Base-by-base conservation (phyloP, 1,284 basidiomycete genomes). In the Phlebopus sp. region DNA sequence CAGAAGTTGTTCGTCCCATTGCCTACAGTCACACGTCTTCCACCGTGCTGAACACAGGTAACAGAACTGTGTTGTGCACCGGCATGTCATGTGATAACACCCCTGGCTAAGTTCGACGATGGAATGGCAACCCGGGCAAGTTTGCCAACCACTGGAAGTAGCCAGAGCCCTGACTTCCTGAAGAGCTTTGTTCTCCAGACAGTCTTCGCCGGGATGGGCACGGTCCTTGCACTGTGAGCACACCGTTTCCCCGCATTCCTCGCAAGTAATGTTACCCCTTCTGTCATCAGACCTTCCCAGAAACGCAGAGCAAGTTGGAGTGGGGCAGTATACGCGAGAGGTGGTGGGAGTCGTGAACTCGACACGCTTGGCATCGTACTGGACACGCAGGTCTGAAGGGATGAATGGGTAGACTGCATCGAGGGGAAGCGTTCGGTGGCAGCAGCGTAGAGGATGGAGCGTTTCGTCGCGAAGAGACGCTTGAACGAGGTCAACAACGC, bases 371-470 rank as follows among this genome's bases (percentile, higher is more conserved):
- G 55, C 52, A 13, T 57, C 44, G 48, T 70, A 73, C 1, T 53
- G 53, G 2, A 47, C 44, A 9, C 56, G 55, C 18, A 68, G 57
- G 0, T 52, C 49, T 14, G 44, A 32, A 3, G 59, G 51, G 32
- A 77, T 52, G 43, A 63, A 59, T 13, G 46, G 53, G 14, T 58
- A 56, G 42, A 74, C 59, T 30, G 41, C 14, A 9, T 53, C 47
- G 21, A 64, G 30, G 4, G 69, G 60, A 30, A 77, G 66, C 1
- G 42, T 44, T 13, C 57, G 50, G 15, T 63, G 56, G 53, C 76
- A 77, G 52, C 76, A 77, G 27, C 66, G 64, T 37, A 74, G 64
- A 0, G 76, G 76, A 41, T 69, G 68, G 1, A 75, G 57, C 0
- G 63, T 58, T 51, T 74, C 69, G 46, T 73, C 70, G 15, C 58